These are phyloP conservation scores for Alternaria sp. DNA, from an alignment of 2,329 filamentous ascomycete species.

Conservation along the genomic window DNA sequence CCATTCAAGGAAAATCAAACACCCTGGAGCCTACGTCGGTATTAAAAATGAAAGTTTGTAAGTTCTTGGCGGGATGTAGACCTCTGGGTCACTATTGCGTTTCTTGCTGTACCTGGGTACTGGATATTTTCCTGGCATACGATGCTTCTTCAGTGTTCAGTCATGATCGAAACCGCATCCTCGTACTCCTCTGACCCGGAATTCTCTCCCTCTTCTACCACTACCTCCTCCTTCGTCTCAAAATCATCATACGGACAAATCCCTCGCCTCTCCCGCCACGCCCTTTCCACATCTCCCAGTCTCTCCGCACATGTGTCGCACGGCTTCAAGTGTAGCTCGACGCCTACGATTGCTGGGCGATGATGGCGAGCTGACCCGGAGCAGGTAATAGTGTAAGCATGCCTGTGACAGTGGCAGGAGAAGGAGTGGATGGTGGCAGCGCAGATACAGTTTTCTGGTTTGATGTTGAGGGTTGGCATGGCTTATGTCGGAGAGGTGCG, in stretches of 20 bases:
- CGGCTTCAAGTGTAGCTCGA: background rate
- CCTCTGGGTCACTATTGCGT: background rate
- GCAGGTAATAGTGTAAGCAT: background rate
- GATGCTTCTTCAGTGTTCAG: background rate
- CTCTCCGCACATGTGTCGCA: background rate
- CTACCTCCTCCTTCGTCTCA: background rate
- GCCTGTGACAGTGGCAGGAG: background rate
- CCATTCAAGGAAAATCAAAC: background rate
- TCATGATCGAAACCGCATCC: background rate
- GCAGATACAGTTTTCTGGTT: conserved; percentile 4
- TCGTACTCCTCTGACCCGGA: background rate
- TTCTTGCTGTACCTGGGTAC: background rate
- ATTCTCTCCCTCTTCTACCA: background rate
- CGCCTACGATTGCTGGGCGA: background rate
- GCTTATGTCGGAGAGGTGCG: background rate
- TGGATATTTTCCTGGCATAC: background rate
- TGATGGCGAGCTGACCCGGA: background rate
- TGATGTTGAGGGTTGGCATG: background rate
- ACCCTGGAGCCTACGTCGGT: background rate
- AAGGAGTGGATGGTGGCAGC: background rate
- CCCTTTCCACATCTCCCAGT: background rate
- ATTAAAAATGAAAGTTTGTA: background rate
- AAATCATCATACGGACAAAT: background rate
- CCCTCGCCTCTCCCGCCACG: background rate
- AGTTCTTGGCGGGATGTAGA: background rate